These are phyloP conservation scores for Alternaria metachromatica DNA, from an alignment of 2,329 filamentous ascomycete species.

Conservation along the genomic window DNA sequence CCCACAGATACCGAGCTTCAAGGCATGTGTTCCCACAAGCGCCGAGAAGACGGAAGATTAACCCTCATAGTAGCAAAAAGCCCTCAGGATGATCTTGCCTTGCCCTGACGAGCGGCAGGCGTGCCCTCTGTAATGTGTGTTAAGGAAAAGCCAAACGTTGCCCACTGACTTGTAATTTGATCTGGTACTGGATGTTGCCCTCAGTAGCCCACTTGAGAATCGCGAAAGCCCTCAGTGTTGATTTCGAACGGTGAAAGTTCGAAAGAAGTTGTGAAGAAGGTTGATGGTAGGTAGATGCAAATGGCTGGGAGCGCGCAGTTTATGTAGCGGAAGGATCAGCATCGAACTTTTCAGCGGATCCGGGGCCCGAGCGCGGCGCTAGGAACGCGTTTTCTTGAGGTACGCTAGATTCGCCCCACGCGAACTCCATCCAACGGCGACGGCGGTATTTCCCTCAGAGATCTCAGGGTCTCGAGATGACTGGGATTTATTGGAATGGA, in stretches of 20 bases:
- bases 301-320: constrained; percentile 18
- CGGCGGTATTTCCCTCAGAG: neutral
- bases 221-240: constrained; percentile 40
- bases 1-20: constrained; percentile 54
- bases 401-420: constrained; percentile 11
- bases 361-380: constrained; percentile 2
- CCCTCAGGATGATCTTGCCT: constrained; percentile 48
- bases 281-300: constrained; percentile 18
- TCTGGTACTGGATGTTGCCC: constrained; percentile 41
- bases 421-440: constrained; percentile 3
- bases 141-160: constrained; percentile 49
- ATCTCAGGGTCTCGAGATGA: constrained; percentile 1
- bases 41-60: constrained; percentile 55
- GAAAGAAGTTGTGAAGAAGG: constrained; percentile 31
- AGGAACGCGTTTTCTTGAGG: constrained; percentile 4
- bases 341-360: constrained; percentile 22
- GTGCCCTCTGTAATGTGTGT: constrained; percentile 46
- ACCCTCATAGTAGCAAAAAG: constrained; percentile 51
- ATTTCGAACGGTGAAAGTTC: constrained; percentile 27
- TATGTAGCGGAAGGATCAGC: constrained; percentile 19
- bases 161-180: constrained; percentile 50
- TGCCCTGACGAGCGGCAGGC: constrained; percentile 47
- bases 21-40: constrained; percentile 62
- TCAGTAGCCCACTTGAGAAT: constrained; percentile 46
- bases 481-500: neutral